phyloP scores from a whole-genome alignment of 192 early-diverging fungal species.

The Entomortierella beljakovae region DNA sequence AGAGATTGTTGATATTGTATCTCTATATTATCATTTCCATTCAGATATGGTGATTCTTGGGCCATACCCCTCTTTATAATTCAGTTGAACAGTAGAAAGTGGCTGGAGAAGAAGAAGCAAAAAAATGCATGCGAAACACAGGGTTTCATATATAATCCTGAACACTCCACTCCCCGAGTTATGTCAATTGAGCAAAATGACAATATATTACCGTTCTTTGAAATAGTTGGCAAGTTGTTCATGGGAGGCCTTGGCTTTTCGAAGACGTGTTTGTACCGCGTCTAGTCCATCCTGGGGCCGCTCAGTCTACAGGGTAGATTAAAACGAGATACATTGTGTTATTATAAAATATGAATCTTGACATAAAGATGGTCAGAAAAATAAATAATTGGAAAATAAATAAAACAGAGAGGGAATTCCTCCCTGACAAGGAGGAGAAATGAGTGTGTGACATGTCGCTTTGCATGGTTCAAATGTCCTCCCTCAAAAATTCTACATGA shows the following conservation, averaged over 20 bases:
- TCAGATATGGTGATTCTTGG: neutral
- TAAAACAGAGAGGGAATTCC: too few relatives aligned
- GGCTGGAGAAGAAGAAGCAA: too few relatives aligned
- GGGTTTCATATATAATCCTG: neutral
- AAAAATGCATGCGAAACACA: neutral
- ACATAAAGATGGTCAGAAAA: neutral
- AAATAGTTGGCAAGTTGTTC: slow-evolving; percentile 68
- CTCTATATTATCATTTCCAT: neutral
- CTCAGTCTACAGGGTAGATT: slow-evolving; percentile 37
- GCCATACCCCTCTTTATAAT: too few relatives aligned
- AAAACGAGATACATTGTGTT: neutral
- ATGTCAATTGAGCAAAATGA: neutral
- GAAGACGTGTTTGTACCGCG: slow-evolving; percentile 60
- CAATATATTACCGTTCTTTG: slow-evolving; percentile 59
- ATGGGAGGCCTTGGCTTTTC: slow-evolving; percentile 55
- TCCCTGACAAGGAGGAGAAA: too few relatives aligned
- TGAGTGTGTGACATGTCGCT: too few relatives aligned
- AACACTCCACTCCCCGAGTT: neutral
- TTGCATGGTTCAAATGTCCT: too few relatives aligned
- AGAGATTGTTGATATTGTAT: neutral
- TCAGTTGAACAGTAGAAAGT: too few relatives aligned
- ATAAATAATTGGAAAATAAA: neutral
- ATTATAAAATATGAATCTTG: neutral
- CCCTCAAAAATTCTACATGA: too few relatives aligned
- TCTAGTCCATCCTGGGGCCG: slow-evolving; percentile 64